Conservation (phyloP, 441 rosid genomes). For the Arabidopsis hybrid region DNA sequence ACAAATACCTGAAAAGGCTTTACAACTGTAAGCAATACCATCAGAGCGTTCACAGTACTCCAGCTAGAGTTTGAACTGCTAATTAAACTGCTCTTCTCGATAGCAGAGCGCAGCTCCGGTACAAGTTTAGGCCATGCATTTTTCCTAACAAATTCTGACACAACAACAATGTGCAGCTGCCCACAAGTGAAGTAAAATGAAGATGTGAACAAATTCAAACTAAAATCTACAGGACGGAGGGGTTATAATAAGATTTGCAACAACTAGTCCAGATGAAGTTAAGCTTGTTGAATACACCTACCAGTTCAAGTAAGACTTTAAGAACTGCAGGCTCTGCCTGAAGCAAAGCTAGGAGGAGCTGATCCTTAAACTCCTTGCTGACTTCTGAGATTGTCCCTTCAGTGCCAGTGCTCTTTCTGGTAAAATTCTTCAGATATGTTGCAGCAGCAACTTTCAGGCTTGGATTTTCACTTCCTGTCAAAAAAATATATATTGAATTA, state of each 20-base stretch:
- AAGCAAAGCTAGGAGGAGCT: slow-evolving; percentile 72
- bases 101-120: slow-evolving; percentile 63
- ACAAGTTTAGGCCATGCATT: slow-evolving; percentile 85
- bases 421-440: slow-evolving; percentile 78
- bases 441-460: slow-evolving; percentile 85
- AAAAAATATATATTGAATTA: not conserved
- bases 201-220: slow-evolving; percentile 13
- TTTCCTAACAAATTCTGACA: slow-evolving; percentile 72
- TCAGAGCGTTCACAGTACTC: slow-evolving; percentile 67
- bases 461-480: slow-evolving; percentile 63
- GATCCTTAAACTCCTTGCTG: slow-evolving; percentile 78
- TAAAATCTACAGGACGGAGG: not conserved
- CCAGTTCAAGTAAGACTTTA: slow-evolving; percentile 83
- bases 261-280: not conserved
- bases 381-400: slow-evolving; percentile 51
- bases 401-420: slow-evolving; percentile 54
- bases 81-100: slow-evolving; percentile 65
- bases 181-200: slow-evolving; percentile 37
- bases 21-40: slow-evolving; percentile 64
- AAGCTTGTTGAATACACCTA: slow-evolving; percentile 38
- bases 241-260: slow-evolving; percentile 11
- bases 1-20: slow-evolving; percentile 82
- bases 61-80: slow-evolving; percentile 52
- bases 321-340: slow-evolving; percentile 65
- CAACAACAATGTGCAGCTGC: slow-evolving; percentile 71